Percentiles rank a stretch among this genome's conserved stretches.
Conservation (phyloP, 2,329 filamentous ascomycete genomes). For the Aspergillus alliaceus region DNA sequence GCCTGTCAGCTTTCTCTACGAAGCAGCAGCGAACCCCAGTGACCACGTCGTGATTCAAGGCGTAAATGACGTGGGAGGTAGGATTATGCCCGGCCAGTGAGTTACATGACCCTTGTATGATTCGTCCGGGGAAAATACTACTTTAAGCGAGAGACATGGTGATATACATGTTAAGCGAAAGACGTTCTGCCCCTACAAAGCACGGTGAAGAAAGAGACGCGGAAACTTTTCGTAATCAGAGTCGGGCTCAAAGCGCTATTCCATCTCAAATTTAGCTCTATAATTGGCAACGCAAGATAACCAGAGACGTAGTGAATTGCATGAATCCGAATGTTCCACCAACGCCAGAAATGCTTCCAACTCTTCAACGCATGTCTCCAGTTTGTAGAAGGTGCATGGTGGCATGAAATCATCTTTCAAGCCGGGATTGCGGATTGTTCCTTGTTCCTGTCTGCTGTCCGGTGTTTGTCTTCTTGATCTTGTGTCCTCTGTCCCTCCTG, state of each 20-base stretch:
- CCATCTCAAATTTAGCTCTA: neutral
- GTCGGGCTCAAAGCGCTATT: neutral
- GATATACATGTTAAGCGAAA: neutral
- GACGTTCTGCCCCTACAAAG: neutral
- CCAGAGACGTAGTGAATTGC: neutral
- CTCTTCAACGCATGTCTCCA: neutral
- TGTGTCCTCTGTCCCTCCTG: constrained; percentile 20
- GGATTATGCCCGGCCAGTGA: constrained; percentile 45
- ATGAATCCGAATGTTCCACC: neutral
- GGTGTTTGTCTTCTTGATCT: constrained; percentile 28
- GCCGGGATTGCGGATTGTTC: constrained; percentile 15
- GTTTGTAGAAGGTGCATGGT: neutral
- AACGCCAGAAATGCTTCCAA: constrained; percentile 28
- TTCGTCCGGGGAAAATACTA: neutral
- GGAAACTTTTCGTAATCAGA: neutral
- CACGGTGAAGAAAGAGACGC: neutral
- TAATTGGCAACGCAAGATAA: neutral
- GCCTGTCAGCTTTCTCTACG: constrained; percentile 84
- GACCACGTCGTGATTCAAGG: constrained; percentile 66
- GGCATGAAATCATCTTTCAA: neutral
- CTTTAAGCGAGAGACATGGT: neutral
- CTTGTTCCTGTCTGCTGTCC: constrained; percentile 27
- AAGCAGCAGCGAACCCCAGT: constrained; percentile 85
- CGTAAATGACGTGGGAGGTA: constrained; percentile 39
- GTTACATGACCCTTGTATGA: neutral